Evolutionary conservation across 306 rosid genomes (phyloP).

Genomic region (Hippophae gyantsensis): DNA sequence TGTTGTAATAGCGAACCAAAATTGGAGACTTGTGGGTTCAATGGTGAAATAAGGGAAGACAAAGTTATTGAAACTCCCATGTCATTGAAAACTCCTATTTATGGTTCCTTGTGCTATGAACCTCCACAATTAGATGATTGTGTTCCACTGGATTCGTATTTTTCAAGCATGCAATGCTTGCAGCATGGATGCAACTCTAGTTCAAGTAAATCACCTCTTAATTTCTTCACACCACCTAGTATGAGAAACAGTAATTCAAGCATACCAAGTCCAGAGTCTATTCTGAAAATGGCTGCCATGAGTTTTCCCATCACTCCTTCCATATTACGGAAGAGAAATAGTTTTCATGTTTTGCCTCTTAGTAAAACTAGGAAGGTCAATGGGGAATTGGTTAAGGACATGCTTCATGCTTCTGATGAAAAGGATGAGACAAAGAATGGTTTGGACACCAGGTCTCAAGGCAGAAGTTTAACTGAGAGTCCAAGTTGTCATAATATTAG

Average conservation of each 20-base stretch:
- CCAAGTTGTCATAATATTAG: constrained; percentile 36
- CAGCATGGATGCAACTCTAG: constrained; percentile 45
- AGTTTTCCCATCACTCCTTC: constrained; percentile 92
- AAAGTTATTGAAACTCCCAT: constrained; percentile 34
- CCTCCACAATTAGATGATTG: constrained; percentile 50
- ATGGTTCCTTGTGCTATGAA: constrained; percentile 65
- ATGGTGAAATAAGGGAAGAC: constrained; percentile 31
- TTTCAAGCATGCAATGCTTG: constrained; percentile 26
- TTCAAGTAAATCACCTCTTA: constrained; percentile 42
- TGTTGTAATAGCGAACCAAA: constrained; percentile 13
- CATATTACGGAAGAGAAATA: constrained; percentile 70
- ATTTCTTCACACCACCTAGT: constrained; percentile 80
- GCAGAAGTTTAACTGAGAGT: constrained; percentile 32
- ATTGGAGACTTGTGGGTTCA: constrained; percentile 18
- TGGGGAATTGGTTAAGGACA: constrained; percentile 25
- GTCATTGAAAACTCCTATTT: constrained; percentile 37
- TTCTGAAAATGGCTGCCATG: constrained; percentile 74
- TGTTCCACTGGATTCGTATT: constrained; percentile 44
- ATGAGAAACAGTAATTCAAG: constrained; percentile 41
- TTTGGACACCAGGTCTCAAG: constrained; percentile 31
- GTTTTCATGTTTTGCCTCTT: constrained; percentile 30
- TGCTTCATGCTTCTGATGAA: constrained; percentile 26
- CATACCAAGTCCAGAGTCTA: constrained; percentile 70
- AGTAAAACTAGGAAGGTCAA: constrained; percentile 28
- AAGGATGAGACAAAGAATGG: constrained; percentile 26